Conservation (phyloP, 2,329 filamentous ascomycete genomes). For the Tolypocladium endophyticum region DNA sequence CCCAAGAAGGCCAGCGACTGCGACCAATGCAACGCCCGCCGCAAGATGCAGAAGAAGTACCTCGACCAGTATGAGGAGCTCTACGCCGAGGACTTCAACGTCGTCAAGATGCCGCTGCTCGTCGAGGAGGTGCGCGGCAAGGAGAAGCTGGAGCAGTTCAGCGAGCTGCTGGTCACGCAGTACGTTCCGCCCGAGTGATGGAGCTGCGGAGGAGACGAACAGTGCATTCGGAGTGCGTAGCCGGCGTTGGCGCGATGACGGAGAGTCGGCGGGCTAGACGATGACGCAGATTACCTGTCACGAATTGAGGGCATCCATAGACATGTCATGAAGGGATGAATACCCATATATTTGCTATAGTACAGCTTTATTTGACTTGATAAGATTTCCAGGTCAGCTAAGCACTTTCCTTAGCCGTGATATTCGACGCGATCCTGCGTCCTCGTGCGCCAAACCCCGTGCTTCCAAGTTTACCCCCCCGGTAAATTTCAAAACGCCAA, state of each 20-base stretch:
- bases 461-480: not conserved
- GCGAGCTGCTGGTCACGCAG: constrained; percentile 70
- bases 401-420: not conserved
- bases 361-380: not conserved
- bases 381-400: too few species aligned
- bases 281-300: not conserved
- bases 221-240: not conserved
- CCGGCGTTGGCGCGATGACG: not conserved
- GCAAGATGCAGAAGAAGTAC: constrained; percentile 99
- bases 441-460: not conserved
- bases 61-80: constrained; percentile 96
- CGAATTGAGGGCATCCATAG: not conserved
- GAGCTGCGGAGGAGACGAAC: not conserved
- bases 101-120: constrained; percentile 93
- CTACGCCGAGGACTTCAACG: constrained; percentile 92
- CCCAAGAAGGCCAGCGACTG: constrained; percentile 76
- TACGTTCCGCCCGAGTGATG: constrained; percentile 54
- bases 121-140: constrained; percentile 94
- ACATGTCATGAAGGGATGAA: constrained; percentile 1
- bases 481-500: not conserved
- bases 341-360: not conserved
- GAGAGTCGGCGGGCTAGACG: not conserved
- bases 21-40: constrained; percentile 87
- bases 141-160: constrained; percentile 85
- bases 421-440: not conserved